A percentile compares a stretch with the other conserved stretches of the same genome.
phyloP scores from a whole-genome alignment of 768 basidiomycete species.

The Boletus tomentosulus region DNA sequence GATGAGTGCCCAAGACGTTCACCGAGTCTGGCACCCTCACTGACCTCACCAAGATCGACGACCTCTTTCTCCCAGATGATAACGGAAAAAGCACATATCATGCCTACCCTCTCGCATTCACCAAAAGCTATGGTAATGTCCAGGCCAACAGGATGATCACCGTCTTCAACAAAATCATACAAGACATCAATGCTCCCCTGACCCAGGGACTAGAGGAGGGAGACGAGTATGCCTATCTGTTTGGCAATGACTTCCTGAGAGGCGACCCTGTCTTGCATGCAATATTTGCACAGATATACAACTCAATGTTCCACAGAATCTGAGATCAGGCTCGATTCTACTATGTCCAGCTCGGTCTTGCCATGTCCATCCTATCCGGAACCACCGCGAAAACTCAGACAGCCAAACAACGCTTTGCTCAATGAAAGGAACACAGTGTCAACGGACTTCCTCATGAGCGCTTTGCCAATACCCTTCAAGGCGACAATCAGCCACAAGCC shows the following conservation, averaged over 20 bases:
- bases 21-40: not conserved
- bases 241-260: too few species aligned
- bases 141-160: not conserved
- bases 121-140: not conserved
- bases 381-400: not conserved
- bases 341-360: slow-evolving; percentile 1
- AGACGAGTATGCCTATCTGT: too few species aligned
- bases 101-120: slow-evolving; percentile 3
- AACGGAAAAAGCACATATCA: not conserved
- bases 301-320: not conserved
- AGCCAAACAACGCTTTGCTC: not conserved
- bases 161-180: not conserved
- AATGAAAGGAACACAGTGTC: not conserved
- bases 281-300: too few species aligned
- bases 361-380: slow-evolving; percentile 1
- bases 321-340: not conserved
- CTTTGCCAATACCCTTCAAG: not conserved
- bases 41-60: not conserved
- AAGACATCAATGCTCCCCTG: not conserved
- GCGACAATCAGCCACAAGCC: slow-evolving; percentile 1
- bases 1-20: not conserved
- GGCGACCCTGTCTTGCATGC: too few species aligned
- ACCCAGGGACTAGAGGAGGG: too few species aligned
- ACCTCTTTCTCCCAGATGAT: not conserved
- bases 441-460: not conserved